phyloP scores from a whole-genome alignment of 805 yeast genomes.

The Millerozyma acaciae region DNA sequence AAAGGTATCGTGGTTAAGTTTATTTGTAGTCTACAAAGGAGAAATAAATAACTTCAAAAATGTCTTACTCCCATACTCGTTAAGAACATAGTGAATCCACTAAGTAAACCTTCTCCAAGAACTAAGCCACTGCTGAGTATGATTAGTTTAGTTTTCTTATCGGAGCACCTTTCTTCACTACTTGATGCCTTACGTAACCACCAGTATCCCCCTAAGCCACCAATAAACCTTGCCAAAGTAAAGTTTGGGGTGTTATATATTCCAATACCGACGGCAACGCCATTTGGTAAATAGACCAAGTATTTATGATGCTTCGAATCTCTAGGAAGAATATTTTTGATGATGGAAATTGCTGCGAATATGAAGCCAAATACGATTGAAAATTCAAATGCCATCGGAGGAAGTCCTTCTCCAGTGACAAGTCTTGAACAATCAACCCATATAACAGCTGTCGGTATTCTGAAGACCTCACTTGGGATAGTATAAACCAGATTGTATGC shows the following conservation, averaged over 20 bases:
- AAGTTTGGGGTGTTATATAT: slow-evolving; percentile 91
- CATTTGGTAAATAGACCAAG: slow-evolving; percentile 72
- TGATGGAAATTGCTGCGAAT: slow-evolving; percentile 66
- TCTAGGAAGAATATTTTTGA: slow-evolving; percentile 54
- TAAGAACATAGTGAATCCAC: slow-evolving; percentile 75
- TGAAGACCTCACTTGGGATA: slow-evolving; percentile 75
- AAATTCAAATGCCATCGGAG: slow-evolving; percentile 66
- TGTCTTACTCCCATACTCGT: slow-evolving; percentile 52
- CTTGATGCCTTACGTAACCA: slow-evolving; percentile 46
- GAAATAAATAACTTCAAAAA: slow-evolving; percentile 11
- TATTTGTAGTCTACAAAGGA: slow-evolving; percentile 2
- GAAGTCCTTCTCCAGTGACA: slow-evolving; percentile 87
- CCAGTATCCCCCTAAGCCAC: slow-evolving; percentile 66
- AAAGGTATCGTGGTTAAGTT: slow-evolving; percentile 1
- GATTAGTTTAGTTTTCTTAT: slow-evolving; percentile 67
- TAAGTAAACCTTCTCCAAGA: slow-evolving; percentile 88
- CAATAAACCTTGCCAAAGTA: slow-evolving; percentile 88
- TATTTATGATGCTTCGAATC: slow-evolving; percentile 34
- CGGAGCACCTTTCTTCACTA: no score
- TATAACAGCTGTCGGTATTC: slow-evolving; percentile 92
- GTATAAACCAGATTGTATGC: slow-evolving; percentile 78
- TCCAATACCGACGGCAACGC: slow-evolving; percentile 97
- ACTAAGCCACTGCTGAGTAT: slow-evolving; percentile 90
- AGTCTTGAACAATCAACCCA: slow-evolving; percentile 96
- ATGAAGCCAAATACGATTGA: slow-evolving; percentile 59